Conservation (phyloP, 768 basidiomycete genomes). For the Boletus subcaerulescens region DNA sequence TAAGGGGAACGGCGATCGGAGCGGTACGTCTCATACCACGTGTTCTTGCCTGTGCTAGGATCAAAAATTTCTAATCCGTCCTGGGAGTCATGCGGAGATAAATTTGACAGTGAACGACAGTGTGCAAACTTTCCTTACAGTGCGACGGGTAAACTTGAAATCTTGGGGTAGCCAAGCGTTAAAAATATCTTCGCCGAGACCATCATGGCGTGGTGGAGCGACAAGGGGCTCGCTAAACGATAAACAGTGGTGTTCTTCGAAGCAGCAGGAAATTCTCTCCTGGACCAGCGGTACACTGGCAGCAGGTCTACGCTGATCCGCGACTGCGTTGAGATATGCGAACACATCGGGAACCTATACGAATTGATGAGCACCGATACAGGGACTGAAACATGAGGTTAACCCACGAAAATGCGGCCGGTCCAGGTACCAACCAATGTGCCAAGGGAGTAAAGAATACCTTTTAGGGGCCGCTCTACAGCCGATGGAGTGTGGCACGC, state of each 20-base stretch:
- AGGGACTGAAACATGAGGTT: constrained; percentile 3
- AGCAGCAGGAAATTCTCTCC: constrained; percentile 39
- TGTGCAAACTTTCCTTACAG: constrained; percentile 28
- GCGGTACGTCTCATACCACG: constrained; percentile 46
- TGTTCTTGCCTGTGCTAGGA: constrained; percentile 35
- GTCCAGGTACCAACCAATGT: constrained; percentile 44
- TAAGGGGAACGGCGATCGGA: constrained; percentile 38
- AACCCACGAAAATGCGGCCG: constrained; percentile 45
- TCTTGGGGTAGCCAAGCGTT: constrained; percentile 49
- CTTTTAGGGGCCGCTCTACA: constrained; percentile 37
- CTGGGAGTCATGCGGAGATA: constrained; percentile 26
- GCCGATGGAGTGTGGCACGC: constrained; percentile 40
- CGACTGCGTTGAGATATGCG: constrained; percentile 22
- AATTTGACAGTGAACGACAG: constrained; percentile 1
- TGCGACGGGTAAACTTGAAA: constrained; percentile 28
- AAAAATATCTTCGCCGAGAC: constrained; percentile 42
- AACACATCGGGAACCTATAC: constrained; percentile 25
- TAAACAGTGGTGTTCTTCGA: constrained; percentile 49
- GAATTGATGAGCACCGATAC: constrained; percentile 14
- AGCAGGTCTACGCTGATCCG: constrained; percentile 19
- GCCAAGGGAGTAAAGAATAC: constrained; percentile 43
- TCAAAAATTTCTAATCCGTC: constrained; percentile 42
- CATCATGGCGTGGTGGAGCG: constrained; percentile 33
- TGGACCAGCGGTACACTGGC: constrained; percentile 29
- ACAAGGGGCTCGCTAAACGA: constrained; percentile 35